phyloP scores from a whole-genome alignment of 441 rosid genomes.

The Aquilaria agallochum region DNA sequence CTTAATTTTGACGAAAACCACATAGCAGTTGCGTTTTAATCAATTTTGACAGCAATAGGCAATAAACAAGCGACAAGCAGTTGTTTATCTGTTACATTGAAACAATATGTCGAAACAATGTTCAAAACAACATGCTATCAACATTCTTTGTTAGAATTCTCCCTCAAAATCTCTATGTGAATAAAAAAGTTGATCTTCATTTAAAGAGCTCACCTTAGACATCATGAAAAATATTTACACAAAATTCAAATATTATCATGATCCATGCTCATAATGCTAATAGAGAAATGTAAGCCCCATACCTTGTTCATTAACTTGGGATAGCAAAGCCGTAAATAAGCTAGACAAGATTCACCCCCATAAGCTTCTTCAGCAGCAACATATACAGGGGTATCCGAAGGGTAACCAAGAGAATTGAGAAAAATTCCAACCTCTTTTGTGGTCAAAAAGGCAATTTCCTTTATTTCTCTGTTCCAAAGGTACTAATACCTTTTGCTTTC shows the following conservation, averaged over 20 bases:
- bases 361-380: slow-evolving; percentile 93
- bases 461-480: slow-evolving; percentile 74
- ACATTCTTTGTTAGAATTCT: too few species aligned
- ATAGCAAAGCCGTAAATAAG: slow-evolving; percentile 59
- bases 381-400: slow-evolving; percentile 75
- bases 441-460: slow-evolving; percentile 83
- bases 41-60: too few species aligned
- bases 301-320: slow-evolving; percentile 92
- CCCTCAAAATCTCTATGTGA: too few species aligned
- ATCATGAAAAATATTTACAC: background rate
- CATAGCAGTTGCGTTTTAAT: too few species aligned
- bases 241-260: background rate
- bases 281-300: slow-evolving; percentile 6
- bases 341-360: slow-evolving; percentile 80
- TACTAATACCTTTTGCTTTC: slow-evolving; percentile 89
- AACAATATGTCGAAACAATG: too few species aligned
- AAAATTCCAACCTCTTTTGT: slow-evolving; percentile 92
- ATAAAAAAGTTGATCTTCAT: too few species aligned
- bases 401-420: slow-evolving; percentile 79
- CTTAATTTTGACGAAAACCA: too few species aligned
- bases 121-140: too few species aligned
- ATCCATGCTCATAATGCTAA: background rate
- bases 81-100: too few species aligned
- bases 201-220: background rate
- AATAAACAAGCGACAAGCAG: too few species aligned